phyloP scores from a whole-genome alignment of 2,329 filamentous ascomycete genomes.

The Sphaerulina vaccinii region DNA sequence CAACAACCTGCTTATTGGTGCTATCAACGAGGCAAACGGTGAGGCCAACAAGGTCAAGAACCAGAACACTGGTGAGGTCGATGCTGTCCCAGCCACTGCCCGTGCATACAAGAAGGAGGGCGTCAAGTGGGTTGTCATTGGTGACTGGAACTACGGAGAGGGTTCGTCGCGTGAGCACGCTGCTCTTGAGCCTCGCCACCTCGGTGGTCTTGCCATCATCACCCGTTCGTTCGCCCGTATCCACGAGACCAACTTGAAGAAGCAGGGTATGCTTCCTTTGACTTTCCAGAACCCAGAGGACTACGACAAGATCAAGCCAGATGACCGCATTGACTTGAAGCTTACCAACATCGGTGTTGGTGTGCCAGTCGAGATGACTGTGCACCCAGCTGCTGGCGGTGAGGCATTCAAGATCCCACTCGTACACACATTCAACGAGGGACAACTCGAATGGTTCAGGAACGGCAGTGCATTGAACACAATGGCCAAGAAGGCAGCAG shows the following conservation, averaged over 20 bases:
- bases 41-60: conserved; percentile 99
- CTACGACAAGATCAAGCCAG: conserved; percentile 93
- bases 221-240: conserved; percentile 96
- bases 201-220: conserved; percentile 96
- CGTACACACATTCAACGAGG: conserved; percentile 95
- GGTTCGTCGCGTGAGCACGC: conserved; percentile 97
- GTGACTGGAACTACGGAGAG: conserved; percentile 99
- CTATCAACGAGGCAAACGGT: conserved; percentile 91
- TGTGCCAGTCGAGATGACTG: conserved; percentile 85
- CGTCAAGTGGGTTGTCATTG: conserved; percentile 93
- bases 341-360: conserved; percentile 88
- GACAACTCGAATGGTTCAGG: conserved; percentile 99
- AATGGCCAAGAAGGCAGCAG: conserved; percentile 71
- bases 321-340: conserved; percentile 87
- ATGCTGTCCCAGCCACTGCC: conserved; percentile 86
- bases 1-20: conserved; percentile 99
- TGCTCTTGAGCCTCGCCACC: conserved; percentile 93
- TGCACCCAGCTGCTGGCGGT: conserved; percentile 83
- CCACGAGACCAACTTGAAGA: conserved; percentile 99
- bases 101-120: conserved; percentile 98
- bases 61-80: conserved; percentile 76
- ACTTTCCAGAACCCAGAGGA: conserved; percentile 93
- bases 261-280: conserved; percentile 99
- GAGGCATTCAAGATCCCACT: conserved; percentile 78
- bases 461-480: conserved; percentile 97